Base-by-base conservation (phyloP, 768 basidiomycete genomes). In the Mycena rebaudengoi region DNA sequence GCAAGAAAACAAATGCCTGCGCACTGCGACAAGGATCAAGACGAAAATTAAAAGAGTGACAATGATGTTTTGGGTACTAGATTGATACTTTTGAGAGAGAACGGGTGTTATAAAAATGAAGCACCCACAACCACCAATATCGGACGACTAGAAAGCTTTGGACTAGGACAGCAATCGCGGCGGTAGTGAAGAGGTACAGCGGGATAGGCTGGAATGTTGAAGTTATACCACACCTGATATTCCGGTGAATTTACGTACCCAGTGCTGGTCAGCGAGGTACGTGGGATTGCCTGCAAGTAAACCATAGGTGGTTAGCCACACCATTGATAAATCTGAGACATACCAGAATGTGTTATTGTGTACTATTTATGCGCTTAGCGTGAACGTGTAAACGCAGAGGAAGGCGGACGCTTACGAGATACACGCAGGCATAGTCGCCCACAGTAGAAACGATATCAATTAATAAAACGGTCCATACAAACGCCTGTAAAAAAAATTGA, bases 121-220 rank as follows among this genome's bases (percentile, higher is more conserved):
- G 21, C 25, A 58, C 56, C 8, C 46, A 58, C 56, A 58, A 39
- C 56, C 33, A 39, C 56, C 57, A 59, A 29, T 50, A 59, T 30
- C 57, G 57, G 39, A 59, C 46, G 48, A 59, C 28, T 50, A 59
- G 45, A 59, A 59, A 59, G 57, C 57, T 59, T 23, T 59, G 57
- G 29, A 59, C 37, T 28, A 59, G 29, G 35, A 58, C 33, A 48
- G 57, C 35, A 32, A 59, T 59, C 48, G 50, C 28, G 48, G 35
- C 57, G 35, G 57, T 59, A 28, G 57, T 59, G 57, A 59, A 39
- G 35, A 59, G 46, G 28, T 59, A 48, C 6, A 50, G 2, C 39
- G 39, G 45, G 57, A 59, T 48, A 37, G 46, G 46, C 57, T 59
- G 37, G 57, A 41, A 59, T 49, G 28, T 50, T 50, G 46, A 35